Evolutionary conservation across 768 basidiomycete genomes (phyloP).

Genomic region (Pleurotus eryngii): DNA sequence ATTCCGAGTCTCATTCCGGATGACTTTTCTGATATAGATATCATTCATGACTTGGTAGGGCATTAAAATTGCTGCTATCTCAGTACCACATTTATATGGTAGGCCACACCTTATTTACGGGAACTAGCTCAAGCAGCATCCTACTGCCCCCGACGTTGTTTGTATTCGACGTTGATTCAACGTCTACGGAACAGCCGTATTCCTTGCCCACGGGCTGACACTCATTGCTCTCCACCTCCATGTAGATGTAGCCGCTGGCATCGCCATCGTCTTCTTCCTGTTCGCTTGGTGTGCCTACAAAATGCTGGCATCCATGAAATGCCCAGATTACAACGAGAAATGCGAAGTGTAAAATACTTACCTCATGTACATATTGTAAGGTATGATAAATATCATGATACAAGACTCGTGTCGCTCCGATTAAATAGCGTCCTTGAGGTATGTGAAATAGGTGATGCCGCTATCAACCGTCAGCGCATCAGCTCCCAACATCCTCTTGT

Average conservation of each 20-base stretch:
- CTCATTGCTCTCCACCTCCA: slow-evolving; percentile 15
- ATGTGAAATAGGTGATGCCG: slow-evolving; percentile 10
- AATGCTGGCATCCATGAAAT: neutral
- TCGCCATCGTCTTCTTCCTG: neutral
- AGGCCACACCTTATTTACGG: too few species aligned
- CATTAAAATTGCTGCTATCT: too few species aligned
- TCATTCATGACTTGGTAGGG: too few species aligned
- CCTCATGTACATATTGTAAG: too few species aligned
- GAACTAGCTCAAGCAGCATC: too few species aligned
- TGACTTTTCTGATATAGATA: too few species aligned
- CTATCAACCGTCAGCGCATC: slow-evolving; percentile 70
- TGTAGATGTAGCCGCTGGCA: slow-evolving; percentile 1
- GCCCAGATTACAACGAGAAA: neutral
- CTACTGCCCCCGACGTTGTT: too few species aligned
- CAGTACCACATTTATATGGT: too few species aligned
- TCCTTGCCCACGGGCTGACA: slow-evolving; percentile 29
- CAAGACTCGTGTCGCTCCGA: slow-evolving; percentile 14
- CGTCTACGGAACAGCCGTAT: slow-evolving; percentile 41
- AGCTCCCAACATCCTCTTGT: slow-evolving; percentile 64
- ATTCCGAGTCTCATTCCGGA: too few species aligned
- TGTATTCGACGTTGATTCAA: slow-evolving; percentile 28
- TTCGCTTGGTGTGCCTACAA: neutral
- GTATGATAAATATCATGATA: neutral
- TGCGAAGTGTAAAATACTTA: neutral
- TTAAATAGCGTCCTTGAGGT: slow-evolving; percentile 29